Evolutionary conservation across 106 monocot genomes (phyloP), one percentile per base, ranked within the genome.

Genomic region (Agapanthus africanus): DNA sequence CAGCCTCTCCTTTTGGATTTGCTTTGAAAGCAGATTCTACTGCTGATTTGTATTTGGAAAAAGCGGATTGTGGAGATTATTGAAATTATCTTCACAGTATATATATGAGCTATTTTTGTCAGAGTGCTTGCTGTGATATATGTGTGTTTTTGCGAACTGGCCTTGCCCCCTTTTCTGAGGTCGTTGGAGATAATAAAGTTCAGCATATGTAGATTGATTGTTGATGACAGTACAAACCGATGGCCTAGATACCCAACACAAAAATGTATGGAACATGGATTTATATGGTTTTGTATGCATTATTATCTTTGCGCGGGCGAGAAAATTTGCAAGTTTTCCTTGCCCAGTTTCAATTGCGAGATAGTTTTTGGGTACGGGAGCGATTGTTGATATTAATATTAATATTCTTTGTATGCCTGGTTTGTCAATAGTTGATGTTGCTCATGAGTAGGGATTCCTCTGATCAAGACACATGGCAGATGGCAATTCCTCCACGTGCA

Each of bases 1-100:
- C 86, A 88, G 37, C 73, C 76, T 34, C 81, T 86, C 47, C 79
- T 89, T 70, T 72, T 91, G 59, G 95, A 97, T 82, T 84, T 97
- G 71, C 86, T 91, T 23, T 84, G 64, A 82, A 38, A 21, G 23
- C 15, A 1, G 19, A 5, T 18, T 16, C 30, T n/a, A n/a, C n/a
- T n/a, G n/a, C n/a, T n/a, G n/a, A n/a, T n/a, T n/a, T n/a, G n/a
- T n/a, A n/a, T n/a, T n/a, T n/a, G n/a, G n/a, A n/a, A n/a, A n/a
- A 9, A n/a, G 13, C 40, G 34, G 49, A 35, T 31, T 49, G 26
- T 31, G 71, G 42, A 22, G 59, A 71, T 23, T 61, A 35, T 61
- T 61, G 33, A 61, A 19, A 30, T 34, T 72, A 36, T 49, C 72
- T 63, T 60, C 63, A 42, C 40, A 72, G 36, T 18, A 49, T 44